These are phyloP conservation scores for Henckelia pumila DNA, from an alignment of 257 asterid genomes.

Conservation along the genomic window DNA sequence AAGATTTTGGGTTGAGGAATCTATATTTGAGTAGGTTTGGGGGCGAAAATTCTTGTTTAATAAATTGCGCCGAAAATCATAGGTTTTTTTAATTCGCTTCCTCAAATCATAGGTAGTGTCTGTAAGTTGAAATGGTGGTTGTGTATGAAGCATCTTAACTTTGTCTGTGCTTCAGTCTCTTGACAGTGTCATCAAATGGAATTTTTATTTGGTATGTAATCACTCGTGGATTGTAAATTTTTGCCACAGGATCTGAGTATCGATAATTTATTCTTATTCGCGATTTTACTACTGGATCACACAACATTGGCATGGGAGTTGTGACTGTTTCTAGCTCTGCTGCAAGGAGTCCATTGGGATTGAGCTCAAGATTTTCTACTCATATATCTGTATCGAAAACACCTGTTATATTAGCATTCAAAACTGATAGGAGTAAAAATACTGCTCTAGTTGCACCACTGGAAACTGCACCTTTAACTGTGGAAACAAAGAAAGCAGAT, in stretches of 20 bases:
- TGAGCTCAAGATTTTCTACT: conserved; percentile 35
- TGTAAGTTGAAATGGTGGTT: neutral
- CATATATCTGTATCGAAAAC: conserved; percentile 47
- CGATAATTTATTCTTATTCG: neutral
- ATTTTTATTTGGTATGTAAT: neutral
- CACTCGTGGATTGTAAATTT: neutral
- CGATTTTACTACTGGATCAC: conserved; percentile 18
- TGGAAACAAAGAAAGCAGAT: conserved; percentile 49
- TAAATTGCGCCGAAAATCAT: neutral
- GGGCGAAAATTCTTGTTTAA: neutral
- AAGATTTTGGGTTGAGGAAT: neutral
- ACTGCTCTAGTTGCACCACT: conserved; percentile 49
- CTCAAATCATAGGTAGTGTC: neutral
- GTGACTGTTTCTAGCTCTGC: conserved; percentile 52
- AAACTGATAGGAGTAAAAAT: conserved; percentile 50
- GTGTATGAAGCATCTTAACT: neutral
- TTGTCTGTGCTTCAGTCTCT: neutral
- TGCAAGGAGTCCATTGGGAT: conserved; percentile 40
- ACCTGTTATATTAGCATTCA: conserved; percentile 51
- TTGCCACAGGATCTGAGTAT: conserved; percentile 3
- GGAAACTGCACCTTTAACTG: conserved; percentile 51
- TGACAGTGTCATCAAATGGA: neutral
- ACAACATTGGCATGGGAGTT: conserved; percentile 48
- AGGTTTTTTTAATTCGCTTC: neutral
- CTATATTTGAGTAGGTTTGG: neutral